Percentiles rank a stretch among this genome's conserved stretches.
phyloP scores from a whole-genome alignment of 345 rosid genomes.

The Populus tremula region DNA sequence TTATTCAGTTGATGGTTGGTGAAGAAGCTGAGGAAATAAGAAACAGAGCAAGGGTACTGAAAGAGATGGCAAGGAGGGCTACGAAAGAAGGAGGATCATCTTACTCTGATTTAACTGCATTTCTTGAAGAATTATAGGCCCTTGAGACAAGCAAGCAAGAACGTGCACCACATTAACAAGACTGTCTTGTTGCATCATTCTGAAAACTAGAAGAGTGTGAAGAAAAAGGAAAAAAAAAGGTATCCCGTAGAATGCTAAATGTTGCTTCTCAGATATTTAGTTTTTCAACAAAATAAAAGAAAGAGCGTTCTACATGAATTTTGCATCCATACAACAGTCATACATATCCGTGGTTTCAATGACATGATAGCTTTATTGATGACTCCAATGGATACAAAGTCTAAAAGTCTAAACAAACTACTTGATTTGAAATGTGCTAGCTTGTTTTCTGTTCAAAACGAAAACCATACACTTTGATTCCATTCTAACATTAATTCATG shows the following conservation, averaged over 20 bases:
- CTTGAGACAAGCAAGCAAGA: not conserved
- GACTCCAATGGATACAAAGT: too few species aligned
- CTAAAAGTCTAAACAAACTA: too few species aligned
- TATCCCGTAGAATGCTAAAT: too few species aligned
- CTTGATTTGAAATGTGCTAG: not conserved
- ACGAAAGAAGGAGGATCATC: slow-evolving; percentile 42
- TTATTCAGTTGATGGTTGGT: slow-evolving; percentile 26
- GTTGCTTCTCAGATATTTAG: not conserved
- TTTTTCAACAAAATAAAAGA: not conserved
- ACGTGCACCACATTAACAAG: not conserved
- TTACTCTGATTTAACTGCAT: slow-evolving; percentile 18
- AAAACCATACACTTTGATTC: too few species aligned
- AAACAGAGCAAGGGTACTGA: slow-evolving; percentile 25
- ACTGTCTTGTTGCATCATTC: not conserved
- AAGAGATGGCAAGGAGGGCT: slow-evolving; percentile 29
- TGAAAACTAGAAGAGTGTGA: too few species aligned
- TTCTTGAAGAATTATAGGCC: slow-evolving; percentile 28
- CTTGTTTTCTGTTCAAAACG: not conserved
- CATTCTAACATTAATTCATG: too few species aligned
- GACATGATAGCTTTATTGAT: not conserved
- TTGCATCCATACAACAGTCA: too few species aligned
- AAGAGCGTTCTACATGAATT: too few species aligned
- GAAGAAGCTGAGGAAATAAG: slow-evolving; percentile 28
- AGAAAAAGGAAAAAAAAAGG: too few species aligned
- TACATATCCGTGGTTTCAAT: too few species aligned